These are phyloP conservation scores for Kazachstania taianensis DNA, from an alignment of 805 yeast genomes.

Conservation along the genomic window DNA sequence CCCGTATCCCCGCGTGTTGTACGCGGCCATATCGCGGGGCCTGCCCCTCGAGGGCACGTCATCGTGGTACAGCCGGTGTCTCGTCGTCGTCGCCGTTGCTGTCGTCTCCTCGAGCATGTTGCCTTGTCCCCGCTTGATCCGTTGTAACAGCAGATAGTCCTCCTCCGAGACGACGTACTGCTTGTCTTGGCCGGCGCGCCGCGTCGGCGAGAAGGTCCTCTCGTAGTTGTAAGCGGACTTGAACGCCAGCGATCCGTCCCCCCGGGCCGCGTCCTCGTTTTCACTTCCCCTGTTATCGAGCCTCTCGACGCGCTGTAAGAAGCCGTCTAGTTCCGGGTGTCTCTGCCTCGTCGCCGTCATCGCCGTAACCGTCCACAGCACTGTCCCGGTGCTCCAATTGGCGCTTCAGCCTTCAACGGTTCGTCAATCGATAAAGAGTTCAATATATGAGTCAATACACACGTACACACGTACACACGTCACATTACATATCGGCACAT, in stretches of 20 bases:
- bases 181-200: neutral
- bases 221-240: slow-evolving; percentile 27
- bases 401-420: no score
- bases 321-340: slow-evolving; percentile 17
- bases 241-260: slow-evolving; percentile 18
- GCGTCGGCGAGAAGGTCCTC: slow-evolving; percentile 19
- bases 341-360: no score
- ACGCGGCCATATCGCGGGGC: no score
- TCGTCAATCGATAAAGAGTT: no score
- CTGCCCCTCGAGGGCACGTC: slow-evolving; percentile 19
- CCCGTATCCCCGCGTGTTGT: slow-evolving; percentile 10
- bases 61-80: no score
- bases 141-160: slow-evolving; percentile 20
- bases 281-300: slow-evolving; percentile 10
- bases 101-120: neutral
- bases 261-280: slow-evolving; percentile 6
- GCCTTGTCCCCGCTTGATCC: slow-evolving; percentile 9
- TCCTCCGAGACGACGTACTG: slow-evolving; percentile 21
- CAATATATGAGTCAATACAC: no score
- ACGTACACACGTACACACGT: no score
- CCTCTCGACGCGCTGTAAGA: slow-evolving; percentile 22
- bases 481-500: no score
- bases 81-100: no score
- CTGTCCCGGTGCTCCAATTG: no score
- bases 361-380: no score